Conservation (phyloP, 768 basidiomycete species). For the Tulasnella sp. region DNA sequence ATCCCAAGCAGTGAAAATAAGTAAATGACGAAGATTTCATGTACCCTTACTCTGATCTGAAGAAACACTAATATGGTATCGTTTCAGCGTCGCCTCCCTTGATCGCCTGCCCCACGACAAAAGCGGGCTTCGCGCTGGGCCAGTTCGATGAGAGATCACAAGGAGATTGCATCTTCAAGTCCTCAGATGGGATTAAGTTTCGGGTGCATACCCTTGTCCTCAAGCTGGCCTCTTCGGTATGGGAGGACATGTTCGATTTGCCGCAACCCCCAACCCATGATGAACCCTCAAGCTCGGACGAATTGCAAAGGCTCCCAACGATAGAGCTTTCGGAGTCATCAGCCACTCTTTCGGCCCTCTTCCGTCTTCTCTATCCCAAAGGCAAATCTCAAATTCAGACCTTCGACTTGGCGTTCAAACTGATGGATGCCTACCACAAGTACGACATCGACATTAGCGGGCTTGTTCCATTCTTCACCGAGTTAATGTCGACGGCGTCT, state of each 20-base stretch:
- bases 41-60: neutral
- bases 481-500: neutral
- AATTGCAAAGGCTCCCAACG: neutral
- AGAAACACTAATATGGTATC: neutral
- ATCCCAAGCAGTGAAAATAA: neutral
- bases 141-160: constrained; percentile 1
- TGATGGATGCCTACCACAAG: constrained; percentile 17
- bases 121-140: neutral
- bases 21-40: neutral
- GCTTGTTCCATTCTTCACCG: neutral
- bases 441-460: constrained; percentile 13
- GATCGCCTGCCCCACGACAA: neutral
- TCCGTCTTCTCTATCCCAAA: constrained; percentile 14
- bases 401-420: constrained; percentile 10
- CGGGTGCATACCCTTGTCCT: neutral
- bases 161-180: neutral
- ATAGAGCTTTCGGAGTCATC: constrained; percentile 2
- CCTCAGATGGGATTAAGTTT: constrained; percentile 11
- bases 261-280: constrained; percentile 9
- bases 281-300: neutral
- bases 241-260: neutral
- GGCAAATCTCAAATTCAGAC: neutral
- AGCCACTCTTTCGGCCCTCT: constrained; percentile 6
- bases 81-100: neutral
- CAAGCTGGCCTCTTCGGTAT: constrained; percentile 6